A percentile compares a stretch with the other conserved stretches of the same genome.
Evolutionary conservation across 1,139 yeast species (phyloP).

Genomic region (Magnusiomyces fungicola): DNA sequence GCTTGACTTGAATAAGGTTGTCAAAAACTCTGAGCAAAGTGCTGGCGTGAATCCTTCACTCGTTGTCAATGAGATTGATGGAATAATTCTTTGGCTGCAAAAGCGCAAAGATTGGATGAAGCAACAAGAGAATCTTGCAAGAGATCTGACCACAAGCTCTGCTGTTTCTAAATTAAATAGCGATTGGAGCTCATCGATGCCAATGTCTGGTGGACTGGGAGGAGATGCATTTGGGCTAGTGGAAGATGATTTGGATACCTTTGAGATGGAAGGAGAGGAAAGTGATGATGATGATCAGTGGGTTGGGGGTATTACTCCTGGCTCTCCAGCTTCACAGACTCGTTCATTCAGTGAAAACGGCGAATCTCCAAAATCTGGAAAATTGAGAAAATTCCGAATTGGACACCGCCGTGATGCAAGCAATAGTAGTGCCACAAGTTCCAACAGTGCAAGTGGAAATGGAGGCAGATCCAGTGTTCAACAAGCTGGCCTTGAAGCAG

Average conservation of each 20-base stretch:
- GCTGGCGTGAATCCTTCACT: conserved; percentile 38
- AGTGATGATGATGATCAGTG: conserved; percentile 33
- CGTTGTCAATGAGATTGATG: conserved; percentile 40
- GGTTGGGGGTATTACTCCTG: too few relatives aligned
- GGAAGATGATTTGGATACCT: conserved; percentile 51
- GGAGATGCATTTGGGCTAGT: conserved; percentile 52
- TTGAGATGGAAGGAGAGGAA: conserved; percentile 31
- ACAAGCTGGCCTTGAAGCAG: conserved; percentile 13
- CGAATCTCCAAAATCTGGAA: too few relatives aligned
- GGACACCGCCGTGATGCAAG: conserved; percentile 1
- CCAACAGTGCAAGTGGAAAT: neutral
- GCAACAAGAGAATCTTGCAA: conserved; percentile 25
- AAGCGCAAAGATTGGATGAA: conserved; percentile 37
- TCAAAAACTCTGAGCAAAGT: conserved; percentile 29
- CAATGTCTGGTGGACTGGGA: conserved; percentile 40
- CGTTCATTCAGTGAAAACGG: too few relatives aligned
- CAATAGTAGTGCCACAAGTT: neutral
- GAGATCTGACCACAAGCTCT: conserved; percentile 27
- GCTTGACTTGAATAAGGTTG: conserved; percentile 31
- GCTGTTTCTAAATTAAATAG: conserved; percentile 44
- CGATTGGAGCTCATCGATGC: conserved; percentile 18
- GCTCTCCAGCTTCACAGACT: too few relatives aligned
- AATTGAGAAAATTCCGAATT: conserved; percentile 2
- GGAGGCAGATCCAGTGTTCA: neutral
- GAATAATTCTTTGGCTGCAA: conserved; percentile 40